Evolutionary conservation across 768 basidiomycete genomes (phyloP), one percentile per base, ranked within the genome.

Genomic region (Tulasnella sp.): DNA sequence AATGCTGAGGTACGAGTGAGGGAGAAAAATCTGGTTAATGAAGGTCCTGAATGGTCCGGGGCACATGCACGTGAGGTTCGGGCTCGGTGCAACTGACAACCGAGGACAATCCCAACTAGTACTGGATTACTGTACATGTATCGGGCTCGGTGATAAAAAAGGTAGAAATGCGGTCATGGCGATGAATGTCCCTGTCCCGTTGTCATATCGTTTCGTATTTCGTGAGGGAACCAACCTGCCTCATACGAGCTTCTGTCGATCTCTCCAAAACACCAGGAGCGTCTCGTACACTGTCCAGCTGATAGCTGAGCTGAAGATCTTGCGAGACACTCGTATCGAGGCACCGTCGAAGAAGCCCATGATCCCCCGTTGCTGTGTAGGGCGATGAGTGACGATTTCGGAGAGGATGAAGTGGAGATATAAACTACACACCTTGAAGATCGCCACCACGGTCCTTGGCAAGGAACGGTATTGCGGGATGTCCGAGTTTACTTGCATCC

Each of bases 401-500:
- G 17, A 21, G 48, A 3, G 15, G 17, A 26, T 1, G 21, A 3
- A 43, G n/a, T 26, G 27, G 50, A 30, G 19, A 1, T 32, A 11
- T 45, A 15, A 61, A 69, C 81, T 61, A 38, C 15, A 7, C 61
- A 88, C 92, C 70, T 75, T 73, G 79, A 83, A 85, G 51, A 93
- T 82, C 2, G 85, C 81, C 5, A 61, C 63, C 1, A 82, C 71
- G 1, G 91, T 91, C 19, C 78, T 78, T 29, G 75, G 58, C 19
- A 97, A 73, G 8, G 87, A 83, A 1, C 82, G 83, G 66, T 95
- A 94, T 64, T 78, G 76, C 24, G 47, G 24, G 24, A 80, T 78
- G 65, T 85, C 86, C 1, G 77, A 78, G n/a, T 88, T 83, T 2
- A 97, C 87, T 74, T 97, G 93, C 69, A 97, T 84, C 67, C 90